Conservation (phyloP, 306 rosid species). For the Dalbergia cultrata region DNA sequence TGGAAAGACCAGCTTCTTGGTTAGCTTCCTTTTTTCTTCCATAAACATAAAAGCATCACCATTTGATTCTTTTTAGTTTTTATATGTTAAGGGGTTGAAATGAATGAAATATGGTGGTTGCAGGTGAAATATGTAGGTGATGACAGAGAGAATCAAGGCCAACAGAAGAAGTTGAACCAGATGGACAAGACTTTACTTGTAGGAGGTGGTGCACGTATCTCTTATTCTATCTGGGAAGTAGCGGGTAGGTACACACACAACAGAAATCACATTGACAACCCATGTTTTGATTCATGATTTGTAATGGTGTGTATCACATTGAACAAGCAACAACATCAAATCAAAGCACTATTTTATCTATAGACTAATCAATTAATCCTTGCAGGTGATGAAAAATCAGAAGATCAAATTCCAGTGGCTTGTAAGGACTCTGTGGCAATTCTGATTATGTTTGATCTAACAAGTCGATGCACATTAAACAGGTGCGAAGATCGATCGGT, state of each 20-base stretch:
- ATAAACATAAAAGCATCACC: not conserved
- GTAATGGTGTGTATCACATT: not conserved
- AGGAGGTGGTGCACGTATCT: conserved; percentile 74
- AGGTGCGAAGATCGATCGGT: conserved; percentile 42
- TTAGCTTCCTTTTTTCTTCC: conserved; percentile 17
- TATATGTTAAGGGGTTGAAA: not conserved
- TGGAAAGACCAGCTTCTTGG: conserved; percentile 75
- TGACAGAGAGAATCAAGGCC: conserved; percentile 42
- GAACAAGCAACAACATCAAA: not conserved
- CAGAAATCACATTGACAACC: not conserved
- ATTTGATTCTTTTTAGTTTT: not conserved
- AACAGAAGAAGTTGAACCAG: conserved; percentile 38
- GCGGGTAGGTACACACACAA: conserved; percentile 51
- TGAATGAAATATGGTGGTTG: conserved; percentile 2
- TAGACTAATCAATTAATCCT: not conserved
- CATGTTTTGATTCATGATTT: not conserved
- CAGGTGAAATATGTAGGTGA: conserved; percentile 72
- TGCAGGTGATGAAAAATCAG: conserved; percentile 60
- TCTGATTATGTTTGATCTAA: conserved; percentile 82
- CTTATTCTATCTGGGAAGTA: conserved; percentile 81
- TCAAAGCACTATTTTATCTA: not conserved
- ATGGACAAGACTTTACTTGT: conserved; percentile 67
- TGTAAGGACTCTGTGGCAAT: conserved; percentile 81
- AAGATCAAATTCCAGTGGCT: conserved; percentile 61
- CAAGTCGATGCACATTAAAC: conserved; percentile 78